Evolutionary conservation across 345 rosid species (phyloP).

Genomic region (Euphorbia lathyris): DNA sequence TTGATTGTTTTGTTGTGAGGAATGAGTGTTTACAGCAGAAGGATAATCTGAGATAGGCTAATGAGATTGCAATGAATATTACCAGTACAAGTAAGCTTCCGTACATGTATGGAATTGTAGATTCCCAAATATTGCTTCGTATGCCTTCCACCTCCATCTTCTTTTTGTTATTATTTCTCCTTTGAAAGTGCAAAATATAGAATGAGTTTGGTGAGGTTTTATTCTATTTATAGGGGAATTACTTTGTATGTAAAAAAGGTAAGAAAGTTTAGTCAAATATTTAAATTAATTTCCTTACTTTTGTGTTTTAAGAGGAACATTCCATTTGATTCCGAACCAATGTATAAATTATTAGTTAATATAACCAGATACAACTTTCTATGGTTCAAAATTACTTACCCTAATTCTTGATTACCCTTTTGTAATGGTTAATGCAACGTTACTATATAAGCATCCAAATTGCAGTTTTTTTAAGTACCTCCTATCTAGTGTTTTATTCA

Average conservation of each 20-base stretch:
- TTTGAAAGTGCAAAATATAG: not conserved
- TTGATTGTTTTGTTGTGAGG: not conserved
- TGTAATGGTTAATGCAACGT: too few species aligned
- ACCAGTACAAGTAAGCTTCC: constrained; percentile 39
- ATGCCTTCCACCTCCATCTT: not conserved
- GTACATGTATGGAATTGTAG: constrained; percentile 49
- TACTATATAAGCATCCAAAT: too few species aligned
- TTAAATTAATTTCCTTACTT: too few species aligned
- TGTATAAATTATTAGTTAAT: not conserved
- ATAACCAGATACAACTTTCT: not conserved
- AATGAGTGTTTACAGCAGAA: constrained; percentile 6
- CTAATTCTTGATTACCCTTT: too few species aligned
- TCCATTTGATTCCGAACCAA: not conserved
- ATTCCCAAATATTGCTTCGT: constrained; percentile 30
- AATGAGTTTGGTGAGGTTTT: not conserved
- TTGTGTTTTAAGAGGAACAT: not conserved
- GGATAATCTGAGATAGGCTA: constrained; percentile 35
- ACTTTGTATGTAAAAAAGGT: not conserved
- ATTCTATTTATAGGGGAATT: not conserved
- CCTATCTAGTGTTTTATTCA: too few species aligned
- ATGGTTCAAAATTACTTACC: not conserved
- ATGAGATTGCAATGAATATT: constrained; percentile 35
- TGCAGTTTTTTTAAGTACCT: too few species aligned
- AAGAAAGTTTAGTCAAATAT: too few species aligned
- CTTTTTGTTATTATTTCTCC: not conserved